Conservation (phyloP, 2,329 filamentous ascomycete species). For the Simplicillium aogashimaense region DNA sequence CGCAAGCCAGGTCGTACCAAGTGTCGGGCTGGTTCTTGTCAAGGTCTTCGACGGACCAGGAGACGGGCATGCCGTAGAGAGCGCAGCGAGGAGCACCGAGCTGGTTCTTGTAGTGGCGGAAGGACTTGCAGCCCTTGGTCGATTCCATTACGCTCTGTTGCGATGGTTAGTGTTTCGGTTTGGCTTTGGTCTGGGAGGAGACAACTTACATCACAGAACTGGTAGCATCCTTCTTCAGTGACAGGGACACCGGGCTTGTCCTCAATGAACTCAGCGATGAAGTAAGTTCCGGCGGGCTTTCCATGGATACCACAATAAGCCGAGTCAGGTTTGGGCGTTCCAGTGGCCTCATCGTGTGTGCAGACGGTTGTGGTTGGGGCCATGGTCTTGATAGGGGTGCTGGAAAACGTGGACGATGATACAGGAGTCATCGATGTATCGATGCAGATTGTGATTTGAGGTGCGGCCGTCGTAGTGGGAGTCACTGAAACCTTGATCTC, state of each 20-base stretch:
- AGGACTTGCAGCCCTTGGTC: conserved; percentile 22
- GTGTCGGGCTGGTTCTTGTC: conserved; percentile 16
- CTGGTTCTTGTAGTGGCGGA: conserved; percentile 22
- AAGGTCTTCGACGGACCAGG: conserved; percentile 17
- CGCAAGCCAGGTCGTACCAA: conserved; percentile 27
- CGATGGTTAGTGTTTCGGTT: neutral
- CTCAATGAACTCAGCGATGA: conserved; percentile 27
- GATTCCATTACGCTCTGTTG: conserved; percentile 18
- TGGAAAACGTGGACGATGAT: conserved; percentile 14
- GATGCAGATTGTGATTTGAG: conserved; percentile 16
- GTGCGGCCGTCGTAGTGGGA: conserved; percentile 2
- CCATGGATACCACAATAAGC: conserved; percentile 30
- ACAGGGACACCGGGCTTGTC: conserved; percentile 21
- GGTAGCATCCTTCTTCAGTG: conserved; percentile 28
- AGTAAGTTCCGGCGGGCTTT: conserved; percentile 21
- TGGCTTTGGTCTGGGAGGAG: neutral
- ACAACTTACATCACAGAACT: conserved; percentile 26
- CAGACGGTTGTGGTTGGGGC: conserved; percentile 20
- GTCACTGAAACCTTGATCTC: neutral
- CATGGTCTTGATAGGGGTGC: conserved; percentile 13
- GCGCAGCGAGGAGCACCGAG: conserved; percentile 22
- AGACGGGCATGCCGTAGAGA: conserved; percentile 22
- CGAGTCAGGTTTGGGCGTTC: conserved; percentile 16
- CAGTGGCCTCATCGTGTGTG: conserved; percentile 16
- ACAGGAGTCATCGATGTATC: conserved; percentile 22